Conservation (phyloP, 2,329 filamentous ascomycete species). For the Mollisiaceae sp. region DNA sequence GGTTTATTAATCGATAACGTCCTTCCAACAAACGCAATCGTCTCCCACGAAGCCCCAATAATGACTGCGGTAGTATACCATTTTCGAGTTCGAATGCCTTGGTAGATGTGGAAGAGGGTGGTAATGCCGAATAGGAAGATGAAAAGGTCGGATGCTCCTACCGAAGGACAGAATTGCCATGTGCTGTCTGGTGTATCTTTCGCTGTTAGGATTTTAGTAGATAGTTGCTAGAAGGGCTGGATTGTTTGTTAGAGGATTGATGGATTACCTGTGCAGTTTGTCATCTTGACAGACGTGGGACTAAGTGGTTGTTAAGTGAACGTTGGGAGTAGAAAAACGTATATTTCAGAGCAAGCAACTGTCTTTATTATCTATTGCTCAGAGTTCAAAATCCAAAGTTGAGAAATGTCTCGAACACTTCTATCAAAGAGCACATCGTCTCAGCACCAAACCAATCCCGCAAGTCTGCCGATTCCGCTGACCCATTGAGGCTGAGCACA, state of each 20-base stretch:
- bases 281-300: not conserved
- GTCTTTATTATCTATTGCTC: too few relatives aligned
- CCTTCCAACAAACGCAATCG: constrained; percentile 26
- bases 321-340: not conserved
- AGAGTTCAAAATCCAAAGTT: too few relatives aligned
- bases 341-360: not conserved
- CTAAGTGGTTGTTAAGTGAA: not conserved
- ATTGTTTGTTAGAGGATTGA: not conserved
- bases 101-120: constrained; percentile 38
- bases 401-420: not conserved
- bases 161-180: constrained; percentile 42
- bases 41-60: constrained; percentile 34
- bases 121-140: constrained; percentile 42
- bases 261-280: not conserved
- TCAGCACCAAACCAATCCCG: not conserved
- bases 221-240: not conserved
- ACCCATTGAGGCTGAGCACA: not conserved
- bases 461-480: not conserved
- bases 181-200: constrained; percentile 1
- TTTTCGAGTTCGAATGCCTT: constrained; percentile 44
- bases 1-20: constrained; percentile 35
- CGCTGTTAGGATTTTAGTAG: not conserved
- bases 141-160: constrained; percentile 43
- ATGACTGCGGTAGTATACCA: constrained; percentile 49
- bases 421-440: not conserved